phyloP scores from a whole-genome alignment of 2,329 filamentous ascomycete species.

The Fusarium acutatum region DNA sequence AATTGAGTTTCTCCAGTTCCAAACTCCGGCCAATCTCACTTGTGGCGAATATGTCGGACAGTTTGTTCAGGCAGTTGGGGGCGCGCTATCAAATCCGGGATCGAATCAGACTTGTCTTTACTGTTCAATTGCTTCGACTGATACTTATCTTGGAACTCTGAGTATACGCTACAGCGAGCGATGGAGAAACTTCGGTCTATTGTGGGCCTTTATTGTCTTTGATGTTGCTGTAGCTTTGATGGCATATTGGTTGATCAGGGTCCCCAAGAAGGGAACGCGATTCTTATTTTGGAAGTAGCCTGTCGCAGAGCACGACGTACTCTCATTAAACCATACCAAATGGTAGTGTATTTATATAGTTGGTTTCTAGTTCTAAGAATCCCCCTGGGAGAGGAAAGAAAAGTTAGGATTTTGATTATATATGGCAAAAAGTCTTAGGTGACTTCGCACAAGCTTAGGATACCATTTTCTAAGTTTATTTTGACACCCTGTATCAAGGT shows the following conservation, averaged over 20 bases:
- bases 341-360: too few relatives aligned
- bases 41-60: slow-evolving; percentile 59
- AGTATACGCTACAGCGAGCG: slow-evolving; percentile 56
- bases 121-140: slow-evolving; percentile 43
- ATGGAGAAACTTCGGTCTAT: slow-evolving; percentile 65
- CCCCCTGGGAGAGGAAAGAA: too few relatives aligned
- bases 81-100: slow-evolving; percentile 53
- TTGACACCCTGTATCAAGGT: too few relatives aligned
- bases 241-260: slow-evolving; percentile 15
- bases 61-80: slow-evolving; percentile 56
- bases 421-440: too few relatives aligned
- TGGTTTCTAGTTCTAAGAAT: too few relatives aligned
- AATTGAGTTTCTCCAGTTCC: slow-evolving; percentile 68
- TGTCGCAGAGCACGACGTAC: too few relatives aligned
- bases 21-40: slow-evolving; percentile 61
- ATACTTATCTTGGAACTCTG: slow-evolving; percentile 49
- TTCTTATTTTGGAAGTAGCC: background rate
- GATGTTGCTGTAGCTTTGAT: slow-evolving; percentile 54
- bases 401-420: too few relatives aligned
- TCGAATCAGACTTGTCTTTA: slow-evolving; percentile 51
- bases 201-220: slow-evolving; percentile 62
- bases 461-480: too few relatives aligned
- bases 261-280: background rate
- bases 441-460: too few relatives aligned
- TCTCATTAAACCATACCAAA: too few relatives aligned